Evolutionary conservation across 768 basidiomycete species (phyloP).

Genomic region (Russula earlei): DNA sequence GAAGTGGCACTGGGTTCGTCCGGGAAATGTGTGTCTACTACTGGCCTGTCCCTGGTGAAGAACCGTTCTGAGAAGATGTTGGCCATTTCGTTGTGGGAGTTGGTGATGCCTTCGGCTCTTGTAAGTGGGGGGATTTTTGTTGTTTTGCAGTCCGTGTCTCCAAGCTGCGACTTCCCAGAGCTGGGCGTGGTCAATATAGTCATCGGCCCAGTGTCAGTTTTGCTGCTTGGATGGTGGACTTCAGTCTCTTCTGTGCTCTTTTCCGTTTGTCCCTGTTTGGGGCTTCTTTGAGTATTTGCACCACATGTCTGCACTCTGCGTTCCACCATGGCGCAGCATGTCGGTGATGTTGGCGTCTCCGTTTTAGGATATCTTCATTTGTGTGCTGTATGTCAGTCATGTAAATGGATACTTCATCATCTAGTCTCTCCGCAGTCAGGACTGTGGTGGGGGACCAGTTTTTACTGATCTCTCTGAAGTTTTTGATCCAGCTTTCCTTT

Average conservation of each 20-base stretch:
- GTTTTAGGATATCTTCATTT: not conserved
- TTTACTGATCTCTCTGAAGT: too few relatives aligned
- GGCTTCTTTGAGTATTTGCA: fast-evolving
- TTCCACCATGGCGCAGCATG: not conserved
- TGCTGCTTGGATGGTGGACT: not conserved
- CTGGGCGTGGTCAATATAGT: not conserved
- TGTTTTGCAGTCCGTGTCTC: not conserved
- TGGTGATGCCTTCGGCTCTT: not conserved
- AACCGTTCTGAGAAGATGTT: not conserved
- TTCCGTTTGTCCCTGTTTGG: too few relatives aligned
- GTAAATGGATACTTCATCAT: too few relatives aligned
- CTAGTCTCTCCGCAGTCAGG: too few relatives aligned
- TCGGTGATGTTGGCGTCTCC: too few relatives aligned
- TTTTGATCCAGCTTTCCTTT: not conserved
- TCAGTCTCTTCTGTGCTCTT: not conserved
- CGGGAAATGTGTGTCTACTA: not conserved
- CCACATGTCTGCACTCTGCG: not conserved
- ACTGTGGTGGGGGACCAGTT: too few relatives aligned
- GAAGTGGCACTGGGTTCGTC: not conserved
- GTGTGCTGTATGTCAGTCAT: not conserved
- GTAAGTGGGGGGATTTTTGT: not conserved
- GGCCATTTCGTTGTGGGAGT: not conserved
- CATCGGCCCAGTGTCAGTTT: not conserved
- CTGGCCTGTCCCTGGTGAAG: not conserved
- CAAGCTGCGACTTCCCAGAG: not conserved